A percentile compares a stretch with the other conserved stretches of the same genome.
These are phyloP conservation scores for Cicer cuneatum DNA, from an alignment of 306 rosid species.

Conservation along the genomic window DNA sequence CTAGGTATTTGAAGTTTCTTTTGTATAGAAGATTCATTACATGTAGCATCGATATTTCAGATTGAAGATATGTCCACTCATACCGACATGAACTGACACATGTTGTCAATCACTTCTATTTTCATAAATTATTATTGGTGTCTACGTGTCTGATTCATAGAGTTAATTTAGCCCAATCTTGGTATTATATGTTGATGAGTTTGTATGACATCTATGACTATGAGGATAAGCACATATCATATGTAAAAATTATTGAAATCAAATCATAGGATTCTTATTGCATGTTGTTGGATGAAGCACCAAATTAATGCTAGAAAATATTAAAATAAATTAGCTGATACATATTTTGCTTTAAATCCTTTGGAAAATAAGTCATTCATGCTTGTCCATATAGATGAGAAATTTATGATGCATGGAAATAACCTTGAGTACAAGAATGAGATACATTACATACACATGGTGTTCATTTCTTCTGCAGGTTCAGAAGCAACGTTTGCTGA, in stretches of 20 bases:
- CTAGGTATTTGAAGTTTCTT: background rate
- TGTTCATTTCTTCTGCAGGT: conserved; percentile 50
- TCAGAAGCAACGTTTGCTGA: conserved; percentile 92
- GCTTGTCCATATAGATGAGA: conserved; percentile 32
- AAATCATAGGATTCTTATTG: background rate
- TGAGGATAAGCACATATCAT: background rate
- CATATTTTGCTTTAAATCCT: background rate
- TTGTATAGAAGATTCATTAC: too few species aligned
- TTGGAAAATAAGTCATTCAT: conserved; percentile 4
- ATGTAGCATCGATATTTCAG: too few species aligned
- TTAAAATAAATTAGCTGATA: too few species aligned
- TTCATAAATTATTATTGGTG: too few species aligned
- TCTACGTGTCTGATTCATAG: too few species aligned
- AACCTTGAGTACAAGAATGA: background rate
- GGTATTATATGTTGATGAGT: background rate
- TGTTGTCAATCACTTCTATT: too few species aligned
- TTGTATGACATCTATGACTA: background rate
- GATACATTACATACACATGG: background rate
- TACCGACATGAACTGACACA: too few species aligned
- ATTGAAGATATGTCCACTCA: too few species aligned
- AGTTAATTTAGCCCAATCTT: too few species aligned
- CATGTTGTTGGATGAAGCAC: too few species aligned
- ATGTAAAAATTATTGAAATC: background rate
- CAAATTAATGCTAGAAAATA: background rate
- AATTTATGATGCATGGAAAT: background rate